Evolutionary conservation across 2,329 filamentous ascomycete genomes (phyloP), one percentile per base, ranked within the genome.

Genomic region (Cladophialophora carrionii): DNA sequence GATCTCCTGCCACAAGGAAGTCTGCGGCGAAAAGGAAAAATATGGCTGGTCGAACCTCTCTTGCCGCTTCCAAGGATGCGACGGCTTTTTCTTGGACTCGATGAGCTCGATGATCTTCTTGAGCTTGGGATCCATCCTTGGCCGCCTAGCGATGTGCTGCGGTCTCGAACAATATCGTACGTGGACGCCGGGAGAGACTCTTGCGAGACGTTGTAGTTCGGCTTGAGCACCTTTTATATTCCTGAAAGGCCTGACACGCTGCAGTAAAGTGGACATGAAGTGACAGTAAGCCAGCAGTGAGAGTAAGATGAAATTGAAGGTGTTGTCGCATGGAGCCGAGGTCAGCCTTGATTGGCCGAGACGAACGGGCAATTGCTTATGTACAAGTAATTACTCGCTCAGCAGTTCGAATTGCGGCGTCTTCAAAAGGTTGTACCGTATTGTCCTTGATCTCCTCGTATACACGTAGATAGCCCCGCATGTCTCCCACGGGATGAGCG

Each of bases 11-110:
- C 71, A 73, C 57, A 56, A 64, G 8, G 63, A 58, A 2, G 63
- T 41, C 5, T 61, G 20, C 32, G 64, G 43, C 20, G 62, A 65
- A 57, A 66, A 73, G 29, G 64, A 63, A 61, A 70, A 71, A 62
- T 62, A 71, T 34, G 70, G 65, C 52, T 73, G 72, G 43, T 61
- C 46, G 53, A 61, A 67, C 29, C 70, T 67, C 46, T 70, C 55
- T 37, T 71, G 69, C 53, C 62, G 61, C 49, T 68, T 65, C 72
- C 72, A 73, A 43, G 70, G 65, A 31, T 67, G 67, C 17, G 66
- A 68, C 4, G 61, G 29, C 55, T 70, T 70, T 53, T 65, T 65
- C 63, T 70, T 70, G 17, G 66, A 67, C 52, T 68, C 60, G 48
- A 70, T 69, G 37, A 70, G 48, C 20, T 67, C 60, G 31, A 70